A percentile compares a stretch with the other conserved stretches of the same genome.
Conservation (phyloP, 2,329 filamentous ascomycete genomes). For the Aureobasidium uvarum region DNA sequence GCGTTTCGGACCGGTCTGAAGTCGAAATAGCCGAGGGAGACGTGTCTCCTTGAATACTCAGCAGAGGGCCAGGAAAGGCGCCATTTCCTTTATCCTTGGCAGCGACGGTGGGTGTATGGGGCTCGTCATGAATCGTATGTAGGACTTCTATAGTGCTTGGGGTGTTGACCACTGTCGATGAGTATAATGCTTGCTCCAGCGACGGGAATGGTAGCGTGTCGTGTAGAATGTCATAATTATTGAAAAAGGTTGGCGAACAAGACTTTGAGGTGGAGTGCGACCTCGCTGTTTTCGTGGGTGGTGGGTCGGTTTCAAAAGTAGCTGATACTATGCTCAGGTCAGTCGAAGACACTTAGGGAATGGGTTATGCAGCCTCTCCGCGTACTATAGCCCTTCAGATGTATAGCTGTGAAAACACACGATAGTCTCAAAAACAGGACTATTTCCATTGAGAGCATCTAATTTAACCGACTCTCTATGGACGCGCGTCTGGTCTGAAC, state of each 20-base stretch:
- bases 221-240: background rate
- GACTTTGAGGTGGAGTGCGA: background rate
- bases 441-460: background rate
- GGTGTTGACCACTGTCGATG: background rate
- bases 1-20: background rate
- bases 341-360: background rate
- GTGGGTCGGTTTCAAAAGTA: background rate
- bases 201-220: background rate
- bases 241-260: background rate
- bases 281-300: background rate
- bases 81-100: background rate
- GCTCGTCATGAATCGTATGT: background rate
- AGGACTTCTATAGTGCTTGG: slow-evolving; percentile 1
- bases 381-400: background rate
- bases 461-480: background rate
- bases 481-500: background rate
- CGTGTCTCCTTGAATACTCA: background rate
- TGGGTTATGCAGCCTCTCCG: background rate
- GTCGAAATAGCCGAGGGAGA: background rate
- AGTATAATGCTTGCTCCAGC: background rate
- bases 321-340: background rate
- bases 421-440: background rate
- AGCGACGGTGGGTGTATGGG: background rate
- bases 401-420: background rate
- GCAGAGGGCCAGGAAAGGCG: background rate